Evolutionary conservation across 1,139 yeast species (phyloP).

Genomic region (Yamadazyma dushanensis): DNA sequence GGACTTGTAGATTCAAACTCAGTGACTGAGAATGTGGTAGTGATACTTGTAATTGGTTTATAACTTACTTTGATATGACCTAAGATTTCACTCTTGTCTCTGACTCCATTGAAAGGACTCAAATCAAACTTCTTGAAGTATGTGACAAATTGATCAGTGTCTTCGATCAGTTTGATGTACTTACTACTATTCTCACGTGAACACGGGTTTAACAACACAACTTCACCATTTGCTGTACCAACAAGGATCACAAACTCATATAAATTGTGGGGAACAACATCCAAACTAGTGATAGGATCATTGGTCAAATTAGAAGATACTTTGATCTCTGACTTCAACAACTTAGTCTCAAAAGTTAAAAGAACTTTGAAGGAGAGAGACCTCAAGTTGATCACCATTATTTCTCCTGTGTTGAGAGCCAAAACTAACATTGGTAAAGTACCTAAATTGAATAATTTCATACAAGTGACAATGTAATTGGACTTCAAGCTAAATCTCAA

Average conservation of each 20-base stretch:
- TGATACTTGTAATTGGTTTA: slow-evolving; percentile 46
- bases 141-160: slow-evolving; percentile 35
- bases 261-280: slow-evolving; percentile 29
- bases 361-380: slow-evolving; percentile 29
- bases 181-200: slow-evolving; percentile 11
- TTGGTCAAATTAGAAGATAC: slow-evolving; percentile 16
- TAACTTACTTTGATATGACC: slow-evolving; percentile 65
- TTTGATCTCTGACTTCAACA: slow-evolving; percentile 6
- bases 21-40: slow-evolving; percentile 24
- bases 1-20: slow-evolving; percentile 2
- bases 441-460: slow-evolving; percentile 26
- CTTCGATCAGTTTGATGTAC: slow-evolving; percentile 31
- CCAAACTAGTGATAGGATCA: slow-evolving; percentile 33
- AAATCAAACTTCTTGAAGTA: slow-evolving; percentile 43
- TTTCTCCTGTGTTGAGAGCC: slow-evolving; percentile 41
- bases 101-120: slow-evolving; percentile 24
- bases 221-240: slow-evolving; percentile 46
- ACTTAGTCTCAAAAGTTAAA: slow-evolving; percentile 21
- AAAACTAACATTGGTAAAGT: slow-evolving; percentile 29
- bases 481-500: slow-evolving; percentile 32
- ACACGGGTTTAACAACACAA: slow-evolving; percentile 34
- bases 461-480: slow-evolving; percentile 28
- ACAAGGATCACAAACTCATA: slow-evolving; percentile 36
- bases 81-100: slow-evolving; percentile 21
- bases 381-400: slow-evolving; percentile 30